Base-by-base conservation (phyloP, 345 rosid species). In the Clarkia xantiana region DNA sequence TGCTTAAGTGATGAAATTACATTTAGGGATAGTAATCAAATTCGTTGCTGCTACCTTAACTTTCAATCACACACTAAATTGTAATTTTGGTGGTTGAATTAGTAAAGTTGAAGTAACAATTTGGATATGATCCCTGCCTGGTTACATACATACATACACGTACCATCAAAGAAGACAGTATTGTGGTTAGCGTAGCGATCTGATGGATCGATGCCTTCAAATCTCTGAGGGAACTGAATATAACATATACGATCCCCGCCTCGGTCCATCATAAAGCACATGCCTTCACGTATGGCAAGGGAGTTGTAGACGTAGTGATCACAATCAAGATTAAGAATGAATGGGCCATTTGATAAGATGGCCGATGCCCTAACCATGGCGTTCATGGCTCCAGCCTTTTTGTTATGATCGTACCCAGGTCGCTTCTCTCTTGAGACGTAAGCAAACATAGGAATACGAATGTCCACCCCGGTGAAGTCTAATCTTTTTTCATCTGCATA, bases 221-320 rank as follows among this genome's bases (percentile, higher is more conserved):
- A 87, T 59, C 96, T 59, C 63, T 87, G 94, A 1, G 97, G 97
- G 62, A 88, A 88, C 59, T 88, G 97, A 38, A 88, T 73, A 75
- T 80, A 88, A 71, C 97, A 85, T 16, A 88, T 66, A 13, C 97
- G 69, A 39, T 88, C 95, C 6, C 97, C 97, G 0, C 97, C 95
- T 2, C 97, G 89, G 56, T 88, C 97, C 97, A 88, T 88, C 97
- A 88, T 88, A 65, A 88, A 88, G 62, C 97, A 88, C 80, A 88
- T 84, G 15, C 94, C 97, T 49, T 88, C 97, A 56, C 60, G 80
- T 64, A 87, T 75, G 42, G 96, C 94, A 42, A 59, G 55, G 19
- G 76, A 79, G 55, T 87, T 87, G 63, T 77, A 84, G 48, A 87
- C 45, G 64, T 87, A 87, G 60, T 87, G 96, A 60, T 87, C 96